phyloP scores from a whole-genome alignment of 371 early-diverging fungal genomes.

The Mucor lusitanicus region DNA sequence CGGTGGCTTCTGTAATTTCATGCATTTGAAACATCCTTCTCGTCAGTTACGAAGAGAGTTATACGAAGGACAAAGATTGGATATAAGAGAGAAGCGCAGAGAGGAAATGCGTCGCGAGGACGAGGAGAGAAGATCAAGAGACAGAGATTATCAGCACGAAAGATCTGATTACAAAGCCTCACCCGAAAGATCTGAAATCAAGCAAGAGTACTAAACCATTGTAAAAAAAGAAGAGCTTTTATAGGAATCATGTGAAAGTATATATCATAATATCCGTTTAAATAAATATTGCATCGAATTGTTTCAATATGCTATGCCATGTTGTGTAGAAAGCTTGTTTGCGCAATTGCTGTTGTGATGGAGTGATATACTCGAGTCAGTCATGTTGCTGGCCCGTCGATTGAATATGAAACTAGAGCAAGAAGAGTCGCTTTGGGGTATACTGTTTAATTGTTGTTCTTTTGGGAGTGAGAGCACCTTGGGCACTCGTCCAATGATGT shows the following conservation, averaged over 20 bases:
- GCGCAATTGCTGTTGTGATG: neutral
- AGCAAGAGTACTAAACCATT: neutral
- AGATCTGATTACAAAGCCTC: slow-evolving; percentile 9
- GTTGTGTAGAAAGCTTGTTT: neutral
- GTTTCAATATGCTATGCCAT: neutral
- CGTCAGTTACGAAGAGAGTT: slow-evolving; percentile 77
- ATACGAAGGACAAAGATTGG: slow-evolving; percentile 76
- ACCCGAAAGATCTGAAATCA: slow-evolving; percentile 1
- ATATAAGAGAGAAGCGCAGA: slow-evolving; percentile 57
- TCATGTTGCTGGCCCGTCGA: neutral
- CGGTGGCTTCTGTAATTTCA: slow-evolving; percentile 98
- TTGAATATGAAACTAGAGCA: neutral
- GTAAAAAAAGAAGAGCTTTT: neutral
- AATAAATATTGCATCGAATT: neutral
- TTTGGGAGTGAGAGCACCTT: slow-evolving; percentile 12
- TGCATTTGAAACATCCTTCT: slow-evolving; percentile 92
- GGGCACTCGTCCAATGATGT: slow-evolving; percentile 21
- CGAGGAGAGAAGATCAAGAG: slow-evolving; percentile 37
- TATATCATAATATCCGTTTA: neutral
- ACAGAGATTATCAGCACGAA: slow-evolving; percentile 15
- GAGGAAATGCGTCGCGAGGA: slow-evolving; percentile 37
- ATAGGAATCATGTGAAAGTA: neutral
- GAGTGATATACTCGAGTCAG: neutral
- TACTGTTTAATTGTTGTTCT: neutral
- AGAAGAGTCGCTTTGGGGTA: neutral